Percentiles rank a stretch among this genome's conserved stretches.
phyloP scores from a whole-genome alignment of 768 basidiomycete genomes.

The Suillus bovinus region DNA sequence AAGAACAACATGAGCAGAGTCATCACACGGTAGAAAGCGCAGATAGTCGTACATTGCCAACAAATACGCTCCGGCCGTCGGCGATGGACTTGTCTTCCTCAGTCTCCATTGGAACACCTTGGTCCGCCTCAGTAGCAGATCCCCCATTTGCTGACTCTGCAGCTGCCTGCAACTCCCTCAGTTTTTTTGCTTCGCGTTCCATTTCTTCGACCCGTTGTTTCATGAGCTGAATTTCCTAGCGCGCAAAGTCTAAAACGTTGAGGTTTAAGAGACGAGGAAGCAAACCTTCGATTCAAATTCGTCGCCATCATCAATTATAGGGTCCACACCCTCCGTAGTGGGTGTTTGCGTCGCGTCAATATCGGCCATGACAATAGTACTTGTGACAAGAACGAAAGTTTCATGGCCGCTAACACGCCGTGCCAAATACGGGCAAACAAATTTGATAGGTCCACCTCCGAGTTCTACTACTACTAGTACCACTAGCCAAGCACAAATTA shows the following conservation, averaged over 20 bases:
- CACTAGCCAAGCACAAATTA: background rate
- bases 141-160: conserved; percentile 57
- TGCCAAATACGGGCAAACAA: conserved; percentile 31
- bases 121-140: conserved; percentile 47
- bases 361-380: conserved; percentile 48
- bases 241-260: conserved; percentile 21
- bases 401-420: conserved; percentile 14
- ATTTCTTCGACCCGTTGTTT: conserved; percentile 92
- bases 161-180: conserved; percentile 83
- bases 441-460: background rate
- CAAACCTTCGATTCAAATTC: conserved; percentile 64
- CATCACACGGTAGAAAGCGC: conserved; percentile 9
- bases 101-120: conserved; percentile 59
- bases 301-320: conserved; percentile 54
- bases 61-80: conserved; percentile 87
- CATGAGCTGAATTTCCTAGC: conserved; percentile 87
- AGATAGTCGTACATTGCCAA: conserved; percentile 83
- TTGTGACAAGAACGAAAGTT: conserved; percentile 24
- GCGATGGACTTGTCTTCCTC: conserved; percentile 84
- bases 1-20: conserved; percentile 13
- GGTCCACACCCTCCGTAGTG: conserved; percentile 31
- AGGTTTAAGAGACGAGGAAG: conserved; percentile 7
- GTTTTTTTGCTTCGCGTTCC: conserved; percentile 87
- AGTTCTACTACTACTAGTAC: background rate
- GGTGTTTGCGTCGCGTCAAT: conserved; percentile 45